These are phyloP conservation scores for Candida tallmaniae DNA, from an alignment of 805 yeast genomes.

Conservation along the genomic window DNA sequence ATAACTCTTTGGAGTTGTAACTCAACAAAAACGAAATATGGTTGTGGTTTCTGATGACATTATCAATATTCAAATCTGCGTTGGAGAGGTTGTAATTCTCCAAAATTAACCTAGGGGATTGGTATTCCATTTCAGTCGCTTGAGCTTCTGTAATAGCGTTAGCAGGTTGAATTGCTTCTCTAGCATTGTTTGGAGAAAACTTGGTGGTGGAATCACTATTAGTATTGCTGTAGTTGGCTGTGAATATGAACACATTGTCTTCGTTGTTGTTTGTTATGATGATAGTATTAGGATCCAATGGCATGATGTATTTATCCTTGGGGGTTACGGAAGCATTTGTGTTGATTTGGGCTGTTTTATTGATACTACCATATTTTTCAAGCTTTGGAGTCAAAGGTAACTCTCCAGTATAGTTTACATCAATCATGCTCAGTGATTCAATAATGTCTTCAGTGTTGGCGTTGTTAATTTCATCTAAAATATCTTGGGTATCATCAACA, in stretches of 20 bases:
- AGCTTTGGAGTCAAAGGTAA: constrained; percentile 29
- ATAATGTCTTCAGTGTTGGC: constrained; percentile 35
- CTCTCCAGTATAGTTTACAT: constrained; percentile 18
- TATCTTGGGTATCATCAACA: constrained; percentile 29
- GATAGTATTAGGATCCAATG: neutral
- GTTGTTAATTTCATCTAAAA: constrained; percentile 35
- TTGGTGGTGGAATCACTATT: constrained; percentile 7
- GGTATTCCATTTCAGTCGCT: neutral
- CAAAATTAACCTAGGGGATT: constrained; percentile 28
- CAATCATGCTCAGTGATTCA: constrained; percentile 11
- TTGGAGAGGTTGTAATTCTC: constrained; percentile 30
- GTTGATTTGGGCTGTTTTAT: neutral
- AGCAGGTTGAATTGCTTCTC: neutral
- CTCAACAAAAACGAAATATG: constrained; percentile 84
- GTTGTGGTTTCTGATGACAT: constrained; percentile 40
- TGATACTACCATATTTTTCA: no score
- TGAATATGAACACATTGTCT: constrained; percentile 13
- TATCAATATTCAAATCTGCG: constrained; percentile 32
- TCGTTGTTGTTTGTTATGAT: constrained; percentile 5
- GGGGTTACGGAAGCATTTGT: neutral
- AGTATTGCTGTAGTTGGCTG: constrained; percentile 9
- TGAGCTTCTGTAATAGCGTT: neutral
- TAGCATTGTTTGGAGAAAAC: neutral
- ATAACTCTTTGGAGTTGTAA: constrained; percentile 60
- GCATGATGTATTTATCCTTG: neutral